These are phyloP conservation scores for Triadica sebifera DNA, from an alignment of 345 rosid genomes.

Conservation along the genomic window DNA sequence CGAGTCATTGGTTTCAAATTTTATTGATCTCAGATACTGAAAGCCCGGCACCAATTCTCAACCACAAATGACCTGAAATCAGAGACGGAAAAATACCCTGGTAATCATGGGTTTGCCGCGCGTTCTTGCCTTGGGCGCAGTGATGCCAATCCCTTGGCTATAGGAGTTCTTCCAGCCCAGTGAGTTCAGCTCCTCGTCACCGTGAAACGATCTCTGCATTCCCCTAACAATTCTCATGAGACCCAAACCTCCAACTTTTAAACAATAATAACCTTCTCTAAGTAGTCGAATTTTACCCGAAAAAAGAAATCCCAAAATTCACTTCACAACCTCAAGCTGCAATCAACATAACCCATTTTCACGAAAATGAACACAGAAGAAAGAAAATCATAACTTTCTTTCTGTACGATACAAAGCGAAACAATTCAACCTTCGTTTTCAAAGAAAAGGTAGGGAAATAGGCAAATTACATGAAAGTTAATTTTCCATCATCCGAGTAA, in stretches of 20 bases:
- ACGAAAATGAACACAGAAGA: conserved; percentile 27
- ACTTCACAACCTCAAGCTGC: conserved; percentile 54
- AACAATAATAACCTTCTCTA: conserved; percentile 63
- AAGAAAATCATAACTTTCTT: conserved; percentile 8
- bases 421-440: conserved; percentile 8
- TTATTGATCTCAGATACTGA: conserved; percentile 19
- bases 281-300: conserved; percentile 48
- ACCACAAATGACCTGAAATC: conserved; percentile 33
- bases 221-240: conserved; percentile 99
- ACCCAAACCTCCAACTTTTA: conserved; percentile 61
- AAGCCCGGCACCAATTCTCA: conserved; percentile 13
- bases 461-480: background rate
- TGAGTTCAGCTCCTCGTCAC: conserved; percentile 51
- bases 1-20: conserved; percentile 62
- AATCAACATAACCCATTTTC: conserved; percentile 39
- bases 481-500: background rate
- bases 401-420: conserved; percentile 4
- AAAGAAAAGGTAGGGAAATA: conserved; percentile 9
- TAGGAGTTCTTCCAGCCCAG: conserved; percentile 84
- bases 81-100: conserved; percentile 32
- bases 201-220: conserved; percentile 81
- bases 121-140: conserved; percentile 81
- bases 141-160: conserved; percentile 73
- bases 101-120: conserved; percentile 62
- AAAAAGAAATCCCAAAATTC: conserved; percentile 34